Evolutionary conservation across 805 yeast species (phyloP), one percentile per base, ranked within the genome.

Genomic region (Teunomyces atbi): DNA sequence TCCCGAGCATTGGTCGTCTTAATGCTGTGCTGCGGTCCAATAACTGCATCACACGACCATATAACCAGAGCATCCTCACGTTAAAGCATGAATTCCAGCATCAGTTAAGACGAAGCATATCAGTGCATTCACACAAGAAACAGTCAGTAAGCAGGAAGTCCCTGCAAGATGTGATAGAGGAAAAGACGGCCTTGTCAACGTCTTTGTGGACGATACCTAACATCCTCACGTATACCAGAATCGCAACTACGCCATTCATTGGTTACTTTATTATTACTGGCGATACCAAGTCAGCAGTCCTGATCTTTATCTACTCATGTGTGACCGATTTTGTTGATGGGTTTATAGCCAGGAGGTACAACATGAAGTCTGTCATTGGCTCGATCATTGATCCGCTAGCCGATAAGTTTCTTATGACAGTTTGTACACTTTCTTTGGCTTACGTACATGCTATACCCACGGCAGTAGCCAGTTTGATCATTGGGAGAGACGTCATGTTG

Each of bases 321-420:
- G 62, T 90, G 3, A 92, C 99, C 0, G 99, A 94, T 63, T 84
- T 88, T 52, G 67, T 91, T 18, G 99, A 94, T 64, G 99, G 99
- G 0, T 87, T 68, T 58, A 81, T 95, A 51, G 99, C 99, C 4
- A 74, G 99, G 45, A 78, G 68, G 49, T 92, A 66, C 71, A 82
- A 89, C 46, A 71, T 86, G 76, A 78, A 82, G 57, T 83, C 96
- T 1, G 84, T 87, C 1, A 78, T 90, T 5, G 99, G 99, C 0
- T 84, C 96, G 0, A 83, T 94, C 12, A 71, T 95, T 28, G 99
- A 94, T 59, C 99, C 99, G 0, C 75, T 89, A 69, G 99, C 99
- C 0, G 99, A 94, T 62, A 94, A 94, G 62, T 72, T 86, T 12
- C 73, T 94, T 40, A 90, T 94, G 97, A 77, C 92, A 16, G 81